Base-by-base conservation (phyloP, 1,139 yeast species). In the Entelexis paramagnoliae region DNA sequence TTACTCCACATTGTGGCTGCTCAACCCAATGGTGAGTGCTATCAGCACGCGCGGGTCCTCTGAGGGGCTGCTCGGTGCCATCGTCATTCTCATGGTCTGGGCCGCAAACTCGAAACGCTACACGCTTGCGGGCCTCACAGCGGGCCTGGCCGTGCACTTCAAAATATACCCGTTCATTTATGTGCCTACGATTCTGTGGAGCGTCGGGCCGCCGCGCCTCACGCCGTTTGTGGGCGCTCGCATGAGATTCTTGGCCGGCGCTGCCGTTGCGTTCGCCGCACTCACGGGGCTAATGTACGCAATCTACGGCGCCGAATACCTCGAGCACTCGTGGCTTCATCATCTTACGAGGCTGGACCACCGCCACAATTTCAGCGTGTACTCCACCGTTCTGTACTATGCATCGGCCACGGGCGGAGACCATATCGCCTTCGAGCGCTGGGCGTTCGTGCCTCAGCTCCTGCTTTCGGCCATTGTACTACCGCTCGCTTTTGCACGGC, bases 11-110 rank as follows among this genome's bases (percentile, higher is more conserved):
- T 41, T 59, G 28, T 91, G 98, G 98, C 72, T 91, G 39, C 72
- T 87, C 60, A 91, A 91, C 65, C 98, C 98, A 13, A 85, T 91
- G 93, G 98, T 89, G 0, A 79, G 84, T 32, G 88, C 95, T 1
- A 91, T 91, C 43, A 82, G 94, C 57, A 88, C 97, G 0, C 72
- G 98, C 51, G 98, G 98, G 0, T 85, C 94, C 20, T 83, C 96
- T 0, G 98, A 91, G 64, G 89, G 96, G 56, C 73, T 91, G 1
- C 69, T 91, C 45, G 87, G 95, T 1, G 89, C 85, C 26, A 71
- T 89, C 61, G 76, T 88, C 3, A 77, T 88, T 75, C 65, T 75
- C 14, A 71, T 82, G 42, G 59, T 71, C 35, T 71, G 70, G 67
- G 67, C 71, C 0, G 70, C 85, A 2, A 80, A 77, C 58, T 64